These are phyloP conservation scores for Aspergillus novofumigatus DNA, from an alignment of 2,329 filamentous ascomycete genomes.

Conservation along the genomic window DNA sequence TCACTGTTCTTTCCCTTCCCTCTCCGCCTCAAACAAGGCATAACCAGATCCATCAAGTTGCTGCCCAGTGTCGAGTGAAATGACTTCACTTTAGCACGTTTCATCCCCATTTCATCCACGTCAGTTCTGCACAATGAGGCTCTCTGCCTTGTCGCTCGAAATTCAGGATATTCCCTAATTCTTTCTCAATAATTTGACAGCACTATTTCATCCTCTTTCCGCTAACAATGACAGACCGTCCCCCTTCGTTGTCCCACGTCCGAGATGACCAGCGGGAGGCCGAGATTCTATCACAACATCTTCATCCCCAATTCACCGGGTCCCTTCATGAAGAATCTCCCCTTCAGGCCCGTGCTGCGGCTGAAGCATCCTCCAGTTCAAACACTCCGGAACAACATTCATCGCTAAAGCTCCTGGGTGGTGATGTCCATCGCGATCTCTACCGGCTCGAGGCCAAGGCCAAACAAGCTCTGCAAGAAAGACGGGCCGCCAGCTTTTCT, in stretches of 20 bases:
- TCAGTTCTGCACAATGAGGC: background rate
- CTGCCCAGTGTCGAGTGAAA: too few relatives aligned
- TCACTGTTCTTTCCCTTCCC: too few relatives aligned
- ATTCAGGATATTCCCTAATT: background rate
- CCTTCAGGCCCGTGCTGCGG: background rate
- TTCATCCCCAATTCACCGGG: constrained; percentile 20
- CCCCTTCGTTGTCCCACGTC: constrained; percentile 24
- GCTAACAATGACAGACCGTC: constrained; percentile 18
- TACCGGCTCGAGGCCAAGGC: constrained; percentile 65
- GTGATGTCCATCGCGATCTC: constrained; percentile 73
- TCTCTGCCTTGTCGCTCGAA: background rate
- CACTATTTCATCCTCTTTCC: background rate
- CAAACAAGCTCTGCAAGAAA: constrained; percentile 40
- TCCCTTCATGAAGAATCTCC: constrained; percentile 12
- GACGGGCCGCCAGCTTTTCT: constrained; percentile 66
- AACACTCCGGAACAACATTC: constrained; percentile 47
- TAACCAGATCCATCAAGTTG: too few relatives aligned
- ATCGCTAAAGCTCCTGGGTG: constrained; percentile 68
- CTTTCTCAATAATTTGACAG: background rate
- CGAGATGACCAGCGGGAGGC: constrained; percentile 11
- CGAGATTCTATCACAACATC: constrained; percentile 17
- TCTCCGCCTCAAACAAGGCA: too few relatives aligned
- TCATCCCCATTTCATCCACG: background rate
- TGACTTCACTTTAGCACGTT: background rate
- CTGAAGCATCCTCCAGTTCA: background rate